Percentiles rank a stretch among this genome's conserved stretches.
phyloP scores from a whole-genome alignment of 768 basidiomycete genomes.

The Leccinum subtestaceum region DNA sequence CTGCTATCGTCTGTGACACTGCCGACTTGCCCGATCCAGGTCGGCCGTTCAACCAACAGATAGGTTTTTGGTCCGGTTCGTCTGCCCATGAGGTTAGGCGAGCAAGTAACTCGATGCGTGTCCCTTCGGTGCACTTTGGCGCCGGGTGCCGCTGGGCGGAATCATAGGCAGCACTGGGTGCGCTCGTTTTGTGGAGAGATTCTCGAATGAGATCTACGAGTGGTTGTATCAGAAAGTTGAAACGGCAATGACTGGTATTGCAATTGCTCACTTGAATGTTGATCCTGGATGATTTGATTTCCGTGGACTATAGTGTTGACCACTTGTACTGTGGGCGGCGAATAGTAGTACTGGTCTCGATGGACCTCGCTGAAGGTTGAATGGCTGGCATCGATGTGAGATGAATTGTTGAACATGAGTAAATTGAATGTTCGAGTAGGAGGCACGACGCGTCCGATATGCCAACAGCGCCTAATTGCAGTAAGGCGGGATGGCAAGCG shows the following conservation, averaged over 20 bases:
- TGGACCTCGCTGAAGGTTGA: slow-evolving; percentile 19
- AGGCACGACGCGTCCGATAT: too few relatives aligned
- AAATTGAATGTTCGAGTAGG: too few relatives aligned
- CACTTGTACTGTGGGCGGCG: slow-evolving; percentile 9
- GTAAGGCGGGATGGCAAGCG: too few relatives aligned
- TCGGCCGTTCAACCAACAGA: slow-evolving; percentile 20
- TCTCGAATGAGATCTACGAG: slow-evolving; percentile 11
- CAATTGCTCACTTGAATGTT: slow-evolving; percentile 4
- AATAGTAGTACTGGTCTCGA: slow-evolving; percentile 13
- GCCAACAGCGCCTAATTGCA: too few relatives aligned
- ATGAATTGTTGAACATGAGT: background rate
- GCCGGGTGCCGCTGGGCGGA: slow-evolving; percentile 12
- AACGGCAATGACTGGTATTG: background rate
- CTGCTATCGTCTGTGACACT: slow-evolving; percentile 31
- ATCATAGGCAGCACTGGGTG: slow-evolving; percentile 19
- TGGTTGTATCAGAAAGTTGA: background rate
- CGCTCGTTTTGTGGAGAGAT: slow-evolving; percentile 14
- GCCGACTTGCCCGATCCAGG: too few relatives aligned
- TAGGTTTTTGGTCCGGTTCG: slow-evolving; percentile 1
- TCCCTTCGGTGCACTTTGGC: slow-evolving; percentile 23
- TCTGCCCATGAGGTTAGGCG: slow-evolving; percentile 17
- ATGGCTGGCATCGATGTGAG: slow-evolving; percentile 10
- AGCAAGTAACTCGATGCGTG: slow-evolving; percentile 18
- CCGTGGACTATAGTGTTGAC: slow-evolving; percentile 18
- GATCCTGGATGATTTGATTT: slow-evolving; percentile 18